These are phyloP conservation scores for Schwanniomyces sp. DNA, from an alignment of 805 yeast species.

Conservation along the genomic window DNA sequence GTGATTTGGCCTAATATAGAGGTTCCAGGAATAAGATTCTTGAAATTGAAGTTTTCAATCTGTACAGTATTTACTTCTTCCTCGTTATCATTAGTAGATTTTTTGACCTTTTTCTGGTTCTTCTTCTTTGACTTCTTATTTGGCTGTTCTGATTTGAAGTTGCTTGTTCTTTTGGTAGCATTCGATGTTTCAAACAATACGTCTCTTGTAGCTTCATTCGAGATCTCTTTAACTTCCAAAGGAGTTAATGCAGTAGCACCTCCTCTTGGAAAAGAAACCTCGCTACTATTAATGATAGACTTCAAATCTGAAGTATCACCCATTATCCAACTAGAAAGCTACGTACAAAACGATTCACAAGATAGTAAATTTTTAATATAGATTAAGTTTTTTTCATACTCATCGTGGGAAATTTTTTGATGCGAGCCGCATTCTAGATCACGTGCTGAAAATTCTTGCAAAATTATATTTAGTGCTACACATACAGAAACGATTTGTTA, in stretches of 20 bases:
- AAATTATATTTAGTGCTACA: not conserved
- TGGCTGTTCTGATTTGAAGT: conserved; percentile 25
- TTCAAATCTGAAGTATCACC: conserved; percentile 13
- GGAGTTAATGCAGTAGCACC: conserved; percentile 86
- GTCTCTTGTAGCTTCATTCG: conserved; percentile 89
- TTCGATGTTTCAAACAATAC: conserved; percentile 66
- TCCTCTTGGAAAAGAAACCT: conserved; percentile 89
- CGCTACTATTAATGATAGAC: conserved; percentile 41
- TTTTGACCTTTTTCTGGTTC: conserved; percentile 14
- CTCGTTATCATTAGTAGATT: conserved; percentile 16
- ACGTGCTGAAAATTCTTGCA: not conserved
- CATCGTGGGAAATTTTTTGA: conserved; percentile 2
- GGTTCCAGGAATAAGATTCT: conserved; percentile 68
- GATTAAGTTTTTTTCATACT: conserved; percentile 1
- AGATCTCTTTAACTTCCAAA: conserved; percentile 86
- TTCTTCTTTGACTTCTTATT: conserved; percentile 22
- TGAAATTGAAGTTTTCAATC: conserved; percentile 63
- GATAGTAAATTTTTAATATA: not conserved
- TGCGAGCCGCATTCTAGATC: not conserved
- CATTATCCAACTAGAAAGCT: conserved; percentile 1
- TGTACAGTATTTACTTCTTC: conserved; percentile 38
- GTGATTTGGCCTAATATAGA: conserved; percentile 74
- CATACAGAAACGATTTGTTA: not conserved
- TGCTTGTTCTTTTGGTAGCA: conserved; percentile 25
- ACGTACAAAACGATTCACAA: not conserved